Evolutionary conservation across 352 stramenopile species (phyloP).

Genomic region (Globisporangium heterothallicum): DNA sequence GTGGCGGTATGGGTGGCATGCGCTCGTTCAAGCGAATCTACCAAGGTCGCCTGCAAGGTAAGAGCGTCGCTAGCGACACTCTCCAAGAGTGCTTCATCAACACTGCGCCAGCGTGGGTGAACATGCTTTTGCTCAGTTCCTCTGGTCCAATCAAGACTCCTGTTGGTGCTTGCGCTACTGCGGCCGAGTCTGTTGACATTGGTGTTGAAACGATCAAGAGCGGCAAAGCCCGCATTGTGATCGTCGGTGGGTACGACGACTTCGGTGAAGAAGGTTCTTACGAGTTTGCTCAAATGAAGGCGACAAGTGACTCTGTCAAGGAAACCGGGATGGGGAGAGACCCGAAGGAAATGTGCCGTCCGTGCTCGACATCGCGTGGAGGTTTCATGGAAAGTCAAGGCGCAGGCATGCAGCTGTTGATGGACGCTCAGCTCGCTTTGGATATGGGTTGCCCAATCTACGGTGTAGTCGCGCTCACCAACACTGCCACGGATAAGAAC

Average conservation of each 20-base stretch:
- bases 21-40: conserved; percentile 75
- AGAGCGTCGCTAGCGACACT: conserved; percentile 69
- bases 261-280: conserved; percentile 83
- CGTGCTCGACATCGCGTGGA: conserved; percentile 67
- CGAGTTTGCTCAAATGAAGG: conserved; percentile 89
- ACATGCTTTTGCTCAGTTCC: conserved; percentile 85
- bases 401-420: conserved; percentile 83
- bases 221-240: conserved; percentile 78
- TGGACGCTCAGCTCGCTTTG: conserved; percentile 81
- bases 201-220: conserved; percentile 86
- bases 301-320: conserved; percentile 82
- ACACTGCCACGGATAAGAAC: conserved; percentile 87
- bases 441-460: conserved; percentile 88
- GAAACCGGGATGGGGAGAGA: conserved; percentile 72
- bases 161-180: conserved; percentile 81
- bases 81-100: conserved; percentile 89
- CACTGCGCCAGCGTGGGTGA: conserved; percentile 84
- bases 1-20: conserved; percentile 81
- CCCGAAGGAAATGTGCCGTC: conserved; percentile 79
- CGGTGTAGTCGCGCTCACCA: conserved; percentile 73
- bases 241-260: conserved; percentile 85
- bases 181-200: conserved; percentile 85
- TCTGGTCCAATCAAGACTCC: conserved; percentile 87
- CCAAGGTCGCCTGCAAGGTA: conserved; percentile 57
- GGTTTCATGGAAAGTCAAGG: conserved; percentile 89